Percentiles rank a stretch among this genome's conserved stretches.
Conservation (phyloP, 208 protist species). For the Porcisia hertigi region DNA sequence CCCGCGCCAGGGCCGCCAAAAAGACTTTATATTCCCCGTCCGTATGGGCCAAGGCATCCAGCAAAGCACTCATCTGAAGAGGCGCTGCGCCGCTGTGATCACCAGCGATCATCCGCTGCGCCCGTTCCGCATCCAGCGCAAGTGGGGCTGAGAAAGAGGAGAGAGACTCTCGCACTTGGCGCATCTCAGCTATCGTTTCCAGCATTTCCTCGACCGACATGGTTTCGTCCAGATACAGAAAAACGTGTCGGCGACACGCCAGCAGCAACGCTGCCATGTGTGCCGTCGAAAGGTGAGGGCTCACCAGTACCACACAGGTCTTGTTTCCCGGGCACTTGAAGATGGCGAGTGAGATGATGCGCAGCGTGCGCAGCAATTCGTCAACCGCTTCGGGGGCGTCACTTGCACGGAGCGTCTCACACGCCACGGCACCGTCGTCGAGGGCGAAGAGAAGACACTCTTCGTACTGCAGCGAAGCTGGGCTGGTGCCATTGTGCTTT, state of each 20-base stretch:
- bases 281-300: slow-evolving; percentile 32
- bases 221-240: slow-evolving; percentile 38
- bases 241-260: slow-evolving; percentile 33
- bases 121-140: slow-evolving; percentile 8
- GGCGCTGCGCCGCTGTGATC: background rate
- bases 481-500: background rate
- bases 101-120: background rate
- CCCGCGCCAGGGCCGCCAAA: slow-evolving; percentile 12
- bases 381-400: slow-evolving; percentile 20
- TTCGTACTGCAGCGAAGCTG: slow-evolving; percentile 24
- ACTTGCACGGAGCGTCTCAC: slow-evolving; percentile 29
- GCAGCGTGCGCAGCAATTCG: slow-evolving; percentile 31
- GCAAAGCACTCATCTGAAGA: slow-evolving; percentile 17
- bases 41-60: slow-evolving; percentile 38
- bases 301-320: slow-evolving; percentile 29
- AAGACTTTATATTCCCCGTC: slow-evolving; percentile 30
- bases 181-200: slow-evolving; percentile 28
- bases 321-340: slow-evolving; percentile 37
- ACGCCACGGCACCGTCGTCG: slow-evolving; percentile 41
- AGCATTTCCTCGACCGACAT: slow-evolving; percentile 34
- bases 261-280: slow-evolving; percentile 46
- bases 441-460: slow-evolving; percentile 71
- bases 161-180: slow-evolving; percentile 34
- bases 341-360: slow-evolving; percentile 36
- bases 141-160: slow-evolving; percentile 10